These are phyloP conservation scores for Blakeslea trispora DNA, from an alignment of 371 early-diverging fungal species.

Conservation along the genomic window DNA sequence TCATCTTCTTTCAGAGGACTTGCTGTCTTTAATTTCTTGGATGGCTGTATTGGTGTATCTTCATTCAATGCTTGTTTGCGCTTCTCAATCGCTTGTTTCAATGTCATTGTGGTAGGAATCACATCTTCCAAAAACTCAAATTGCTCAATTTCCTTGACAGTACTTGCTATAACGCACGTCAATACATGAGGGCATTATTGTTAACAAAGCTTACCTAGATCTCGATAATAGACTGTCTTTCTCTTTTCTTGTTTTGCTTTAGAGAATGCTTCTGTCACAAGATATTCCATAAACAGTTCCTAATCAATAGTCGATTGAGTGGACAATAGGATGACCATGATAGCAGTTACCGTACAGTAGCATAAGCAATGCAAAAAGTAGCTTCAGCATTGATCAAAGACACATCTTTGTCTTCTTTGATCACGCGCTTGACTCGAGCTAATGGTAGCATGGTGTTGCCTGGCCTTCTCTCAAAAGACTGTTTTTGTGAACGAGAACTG, in stretches of 20 bases:
- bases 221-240: slow-evolving; percentile 75
- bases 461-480: slow-evolving; percentile 33
- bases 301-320: no score
- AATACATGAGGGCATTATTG: neutral
- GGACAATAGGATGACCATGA: no score
- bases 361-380: slow-evolving; percentile 73
- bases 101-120: slow-evolving; percentile 59
- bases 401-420: slow-evolving; percentile 83
- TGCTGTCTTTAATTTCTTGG: slow-evolving; percentile 28
- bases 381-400: slow-evolving; percentile 71
- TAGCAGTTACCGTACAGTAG: slow-evolving; percentile 60
- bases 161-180: slow-evolving; percentile 27
- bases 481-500: slow-evolving; percentile 1
- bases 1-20: slow-evolving; percentile 3
- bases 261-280: slow-evolving; percentile 66
- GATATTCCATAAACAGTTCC: slow-evolving; percentile 79
- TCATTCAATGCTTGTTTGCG: slow-evolving; percentile 49
- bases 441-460: slow-evolving; percentile 68
- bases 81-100: slow-evolving; percentile 58
- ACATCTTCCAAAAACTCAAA: slow-evolving; percentile 57
- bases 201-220: slow-evolving; percentile 59
- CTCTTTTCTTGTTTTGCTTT: slow-evolving; percentile 70
- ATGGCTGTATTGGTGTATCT: slow-evolving; percentile 10
- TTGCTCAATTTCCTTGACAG: slow-evolving; percentile 44
- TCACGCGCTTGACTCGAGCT: slow-evolving; percentile 81